Evolutionary conservation across 2,329 filamentous ascomycete genomes (phyloP).

Genomic region (Truncatella angustata): DNA sequence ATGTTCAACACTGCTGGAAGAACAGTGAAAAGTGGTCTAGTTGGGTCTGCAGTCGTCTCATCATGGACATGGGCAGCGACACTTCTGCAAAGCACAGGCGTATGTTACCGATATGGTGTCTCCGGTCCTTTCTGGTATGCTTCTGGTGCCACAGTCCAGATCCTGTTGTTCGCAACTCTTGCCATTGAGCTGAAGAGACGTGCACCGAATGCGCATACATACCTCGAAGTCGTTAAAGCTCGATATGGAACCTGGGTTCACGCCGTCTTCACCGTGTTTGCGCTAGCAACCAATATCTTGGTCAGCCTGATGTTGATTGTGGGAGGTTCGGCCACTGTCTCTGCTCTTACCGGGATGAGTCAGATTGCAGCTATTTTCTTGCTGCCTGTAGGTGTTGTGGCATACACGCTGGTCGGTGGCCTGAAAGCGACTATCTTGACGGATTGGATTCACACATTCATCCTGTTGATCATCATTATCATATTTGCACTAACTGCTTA

Average conservation of each 20-base stretch:
- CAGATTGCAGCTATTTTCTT: slow-evolving; percentile 75
- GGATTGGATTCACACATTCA: slow-evolving; percentile 84
- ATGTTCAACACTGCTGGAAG: slow-evolving; percentile 89
- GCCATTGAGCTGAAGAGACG: slow-evolving; percentile 87
- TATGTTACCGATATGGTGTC: slow-evolving; percentile 77
- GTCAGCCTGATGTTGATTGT: slow-evolving; percentile 88
- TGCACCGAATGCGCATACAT: slow-evolving; percentile 83
- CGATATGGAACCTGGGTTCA: slow-evolving; percentile 62
- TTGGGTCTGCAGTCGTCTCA: slow-evolving; percentile 85
- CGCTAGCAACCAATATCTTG: slow-evolving; percentile 79
- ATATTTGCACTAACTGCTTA: slow-evolving; percentile 82
- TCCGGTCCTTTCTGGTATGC: slow-evolving; percentile 62
- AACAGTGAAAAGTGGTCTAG: slow-evolving; percentile 84
- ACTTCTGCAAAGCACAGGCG: slow-evolving; percentile 73
- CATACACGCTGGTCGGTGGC: slow-evolving; percentile 75
- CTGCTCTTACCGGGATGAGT: slow-evolving; percentile 68
- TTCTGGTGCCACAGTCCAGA: slow-evolving; percentile 76
- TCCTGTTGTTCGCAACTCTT: slow-evolving; percentile 84
- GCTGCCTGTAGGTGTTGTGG: slow-evolving; percentile 74
- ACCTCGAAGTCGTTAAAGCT: slow-evolving; percentile 79
- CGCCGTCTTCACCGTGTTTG: slow-evolving; percentile 76
- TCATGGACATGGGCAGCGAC: slow-evolving; percentile 94
- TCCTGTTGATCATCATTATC: slow-evolving; percentile 80
- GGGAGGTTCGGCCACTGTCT: slow-evolving; percentile 75
- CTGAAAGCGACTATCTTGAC: slow-evolving; percentile 87